Evolutionary conservation across 148 eudicot species (phyloP), one percentile per base, ranked within the genome.

Genomic region (Pouteria glomerata): DNA sequence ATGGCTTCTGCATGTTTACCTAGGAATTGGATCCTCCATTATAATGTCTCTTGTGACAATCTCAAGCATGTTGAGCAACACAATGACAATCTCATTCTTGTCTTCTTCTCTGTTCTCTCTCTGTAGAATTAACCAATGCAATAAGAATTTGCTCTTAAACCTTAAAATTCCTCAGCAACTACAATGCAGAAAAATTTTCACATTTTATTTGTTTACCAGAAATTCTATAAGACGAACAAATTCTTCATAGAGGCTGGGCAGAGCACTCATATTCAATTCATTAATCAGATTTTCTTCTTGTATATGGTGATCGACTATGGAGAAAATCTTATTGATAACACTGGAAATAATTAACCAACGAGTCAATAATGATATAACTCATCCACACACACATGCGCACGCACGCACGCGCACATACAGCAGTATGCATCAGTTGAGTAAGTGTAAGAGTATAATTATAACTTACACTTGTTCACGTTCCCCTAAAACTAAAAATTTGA

Each of bases 1-100:
- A 73, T 21, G 41, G 34, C 26, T 23, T 37, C 26, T 44, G 48
- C 31, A 62, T 53, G n/a, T 51, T 69, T 77, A 88, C 92, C 89
- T 83, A 44, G 83, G 75, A 79, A 77, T 66, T 68, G 78, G 65
- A 57, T 83, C 89, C 5, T 82, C 84, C 80, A 88, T 78, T 52
- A 88, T n/a, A n/a, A n/a, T 88, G 82, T 88, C 92, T 68, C 86
- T 76, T 18, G 89, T 88, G 70, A 88, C 92, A 41, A 80, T 78
- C 86, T 88, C 92, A 19, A 88, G 83, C 89, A 88, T 88, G 76
- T 82, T 70, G 14, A 85, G 84, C 66, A 88, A 77, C 37, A 84
- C 84, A 71, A 88, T 80, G 21, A 82, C 92, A 67, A 88, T 78
- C 35, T 80, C 55, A 75, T 82, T 83, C 86, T 84, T 85, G 80